These are phyloP conservation scores for Periconia sp. DNA, from an alignment of 2,329 filamentous ascomycete genomes.

Conservation along the genomic window DNA sequence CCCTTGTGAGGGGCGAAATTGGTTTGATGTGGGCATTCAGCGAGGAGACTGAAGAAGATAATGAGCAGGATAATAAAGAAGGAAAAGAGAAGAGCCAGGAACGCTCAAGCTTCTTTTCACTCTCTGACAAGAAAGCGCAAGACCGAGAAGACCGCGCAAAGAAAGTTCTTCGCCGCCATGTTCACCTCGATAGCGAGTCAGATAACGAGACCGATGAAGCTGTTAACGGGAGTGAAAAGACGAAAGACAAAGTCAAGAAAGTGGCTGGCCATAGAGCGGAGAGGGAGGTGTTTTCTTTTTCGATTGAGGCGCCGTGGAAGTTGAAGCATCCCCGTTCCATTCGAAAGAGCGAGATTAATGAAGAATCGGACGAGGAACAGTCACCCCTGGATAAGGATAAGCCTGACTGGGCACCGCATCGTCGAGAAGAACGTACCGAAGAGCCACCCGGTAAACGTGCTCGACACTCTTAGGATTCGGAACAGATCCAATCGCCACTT, in stretches of 20 bases:
- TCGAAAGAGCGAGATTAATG: background rate
- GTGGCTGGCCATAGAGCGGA: constrained; percentile 22
- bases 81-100: constrained; percentile 11
- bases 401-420: constrained; percentile 25
- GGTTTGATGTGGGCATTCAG: constrained; percentile 80
- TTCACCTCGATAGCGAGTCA: constrained; percentile 15
- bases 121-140: constrained; percentile 28
- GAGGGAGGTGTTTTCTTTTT: constrained; percentile 43
- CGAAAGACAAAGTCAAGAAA: constrained; percentile 16
- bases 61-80: constrained; percentile 15
- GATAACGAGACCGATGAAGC: constrained; percentile 11
- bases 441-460: constrained; percentile 33
- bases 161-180: constrained; percentile 19
- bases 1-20: constrained; percentile 72
- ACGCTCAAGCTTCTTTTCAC: constrained; percentile 33
- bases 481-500: too few relatives aligned
- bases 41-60: constrained; percentile 61
- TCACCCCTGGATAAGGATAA: constrained; percentile 20
- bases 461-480: constrained; percentile 20
- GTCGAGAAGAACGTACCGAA: constrained; percentile 4
- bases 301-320: constrained; percentile 40
- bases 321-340: constrained; percentile 25
- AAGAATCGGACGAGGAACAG: constrained; percentile 1
- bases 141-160: constrained; percentile 21
- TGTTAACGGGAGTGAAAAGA: constrained; percentile 1